These are phyloP conservation scores for Paraphysoderma sedebokerense DNA, from an alignment of 371 early-diverging fungal species.

Conservation along the genomic window DNA sequence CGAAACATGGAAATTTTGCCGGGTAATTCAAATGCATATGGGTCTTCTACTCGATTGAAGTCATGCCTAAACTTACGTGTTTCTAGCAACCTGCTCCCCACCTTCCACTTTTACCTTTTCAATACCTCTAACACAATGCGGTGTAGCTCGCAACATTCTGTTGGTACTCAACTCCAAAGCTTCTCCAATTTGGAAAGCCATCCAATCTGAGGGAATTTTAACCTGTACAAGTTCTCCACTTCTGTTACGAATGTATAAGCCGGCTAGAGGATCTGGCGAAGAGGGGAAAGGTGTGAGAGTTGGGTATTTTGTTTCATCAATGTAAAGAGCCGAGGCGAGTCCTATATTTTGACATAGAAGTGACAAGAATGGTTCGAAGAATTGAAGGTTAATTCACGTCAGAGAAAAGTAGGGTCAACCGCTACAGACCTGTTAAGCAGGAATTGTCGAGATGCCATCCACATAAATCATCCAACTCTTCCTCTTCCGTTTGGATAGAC, in stretches of 20 bases:
- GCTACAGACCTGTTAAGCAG: constrained; percentile 20
- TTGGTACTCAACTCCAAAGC: constrained; percentile 27
- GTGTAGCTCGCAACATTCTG: constrained; percentile 33
- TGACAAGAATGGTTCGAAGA: too few species aligned
- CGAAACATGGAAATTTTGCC: constrained; percentile 32
- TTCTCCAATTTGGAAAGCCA: constrained; percentile 50
- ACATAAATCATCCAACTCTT: constrained; percentile 11
- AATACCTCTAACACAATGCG: constrained; percentile 37
- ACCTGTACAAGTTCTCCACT: constrained; percentile 20
- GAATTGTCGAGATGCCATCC: constrained; percentile 44
- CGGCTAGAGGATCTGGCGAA: constrained; percentile 21
- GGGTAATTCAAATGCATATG: constrained; percentile 34
- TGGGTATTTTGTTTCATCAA: constrained; percentile 13
- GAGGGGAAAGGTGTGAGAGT: constrained; percentile 6
- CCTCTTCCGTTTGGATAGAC: neutral
- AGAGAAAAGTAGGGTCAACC: too few species aligned
- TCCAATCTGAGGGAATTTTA: constrained; percentile 30
- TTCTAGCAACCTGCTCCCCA: too few species aligned
- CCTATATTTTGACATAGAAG: too few species aligned
- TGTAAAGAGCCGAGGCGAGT: constrained; percentile 35
- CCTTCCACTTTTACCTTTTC: constrained; percentile 9
- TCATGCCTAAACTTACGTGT: too few species aligned
- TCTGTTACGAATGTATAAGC: constrained; percentile 33
- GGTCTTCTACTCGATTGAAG: constrained; percentile 4
- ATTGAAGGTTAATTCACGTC: too few species aligned